These are phyloP conservation scores for Trichosporon coremiiforme DNA, from an alignment of 1,284 basidiomycete genomes.

Conservation along the genomic window DNA sequence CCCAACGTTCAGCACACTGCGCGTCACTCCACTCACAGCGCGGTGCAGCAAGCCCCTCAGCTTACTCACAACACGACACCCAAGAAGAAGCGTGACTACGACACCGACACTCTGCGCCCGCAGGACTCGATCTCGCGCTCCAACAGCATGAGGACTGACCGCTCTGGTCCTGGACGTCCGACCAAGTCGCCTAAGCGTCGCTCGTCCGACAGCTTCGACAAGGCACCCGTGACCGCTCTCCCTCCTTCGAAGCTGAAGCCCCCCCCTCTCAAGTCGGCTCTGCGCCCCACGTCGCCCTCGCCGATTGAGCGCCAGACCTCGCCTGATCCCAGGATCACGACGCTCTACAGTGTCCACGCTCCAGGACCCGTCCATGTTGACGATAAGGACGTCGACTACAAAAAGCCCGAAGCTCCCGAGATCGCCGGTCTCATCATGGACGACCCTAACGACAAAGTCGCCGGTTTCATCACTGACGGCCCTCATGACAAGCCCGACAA, in stretches of 20 bases:
- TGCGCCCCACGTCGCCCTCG: conserved; percentile 46
- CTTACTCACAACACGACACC: conserved; percentile 10
- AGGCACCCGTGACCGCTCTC: conserved; percentile 36
- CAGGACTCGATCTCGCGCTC: conserved; percentile 39
- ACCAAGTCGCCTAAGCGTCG: conserved; percentile 20
- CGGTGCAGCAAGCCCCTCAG: neutral
- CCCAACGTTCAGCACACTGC: neutral
- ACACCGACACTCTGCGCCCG: conserved; percentile 28
- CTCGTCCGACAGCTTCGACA: conserved; percentile 17
- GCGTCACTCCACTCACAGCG: conserved; percentile 11
- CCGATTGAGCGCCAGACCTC: conserved; percentile 21
- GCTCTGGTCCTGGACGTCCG: neutral
- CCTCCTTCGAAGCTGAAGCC: conserved; percentile 47
- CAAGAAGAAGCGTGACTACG: conserved; percentile 19
- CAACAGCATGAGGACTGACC: conserved; percentile 25
- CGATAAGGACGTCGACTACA: neutral
- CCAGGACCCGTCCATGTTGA: conserved; percentile 47
- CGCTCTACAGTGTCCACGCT: conserved; percentile 47
- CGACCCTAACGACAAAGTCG: conserved; percentile 18
- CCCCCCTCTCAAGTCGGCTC: conserved; percentile 54
- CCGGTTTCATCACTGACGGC: conserved; percentile 18
- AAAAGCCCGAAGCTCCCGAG: neutral
- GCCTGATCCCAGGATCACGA: conserved; percentile 28
- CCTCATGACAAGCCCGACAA: conserved; percentile 24
- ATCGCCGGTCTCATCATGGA: conserved; percentile 12